Percentiles rank a stretch among this genome's conserved stretches.
Evolutionary conservation across 2,329 filamentous ascomycete genomes (phyloP).

Genomic region (Hypomyces rosellus): DNA sequence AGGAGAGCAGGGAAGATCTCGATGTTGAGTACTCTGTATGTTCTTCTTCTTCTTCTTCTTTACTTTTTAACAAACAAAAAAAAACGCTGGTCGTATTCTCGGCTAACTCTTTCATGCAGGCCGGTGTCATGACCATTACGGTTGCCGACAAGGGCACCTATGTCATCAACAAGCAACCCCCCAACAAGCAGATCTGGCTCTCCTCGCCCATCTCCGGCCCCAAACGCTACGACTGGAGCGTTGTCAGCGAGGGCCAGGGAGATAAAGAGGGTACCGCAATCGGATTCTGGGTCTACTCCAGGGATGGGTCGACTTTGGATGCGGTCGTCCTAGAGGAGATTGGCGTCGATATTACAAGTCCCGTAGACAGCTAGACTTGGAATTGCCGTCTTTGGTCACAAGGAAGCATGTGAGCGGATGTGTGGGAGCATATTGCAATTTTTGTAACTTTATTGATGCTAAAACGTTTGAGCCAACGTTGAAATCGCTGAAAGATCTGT

Average conservation of each 20-base stretch:
- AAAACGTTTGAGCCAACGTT: not conserved
- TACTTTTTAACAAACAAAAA: no score
- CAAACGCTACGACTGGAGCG: conserved; percentile 88
- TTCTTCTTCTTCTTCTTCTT: conserved; percentile 14
- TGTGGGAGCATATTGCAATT: not conserved
- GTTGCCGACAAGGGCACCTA: conserved; percentile 70
- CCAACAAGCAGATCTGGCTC: conserved; percentile 96
- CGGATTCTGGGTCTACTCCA: conserved; percentile 81
- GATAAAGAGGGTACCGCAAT: conserved; percentile 70
- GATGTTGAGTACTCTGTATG: conserved; percentile 87
- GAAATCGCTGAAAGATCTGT: no score
- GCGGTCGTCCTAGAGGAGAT: conserved; percentile 72
- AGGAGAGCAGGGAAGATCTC: conserved; percentile 67
- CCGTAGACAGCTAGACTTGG: conserved; percentile 19
- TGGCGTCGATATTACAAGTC: conserved; percentile 51
- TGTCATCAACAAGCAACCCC: conserved; percentile 96
- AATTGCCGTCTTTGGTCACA: not conserved
- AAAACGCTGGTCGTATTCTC: not conserved
- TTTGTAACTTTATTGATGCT: not conserved
- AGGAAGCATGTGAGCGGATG: not conserved
- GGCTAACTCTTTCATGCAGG: conserved; percentile 40
- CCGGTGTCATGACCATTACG: conserved; percentile 75
- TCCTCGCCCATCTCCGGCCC: conserved; percentile 86
- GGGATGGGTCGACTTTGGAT: conserved; percentile 72
- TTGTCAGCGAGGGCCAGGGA: conserved; percentile 60